Evolutionary conservation across 345 rosid species (phyloP).

Genomic region (Eucalyptus pauciflora): DNA sequence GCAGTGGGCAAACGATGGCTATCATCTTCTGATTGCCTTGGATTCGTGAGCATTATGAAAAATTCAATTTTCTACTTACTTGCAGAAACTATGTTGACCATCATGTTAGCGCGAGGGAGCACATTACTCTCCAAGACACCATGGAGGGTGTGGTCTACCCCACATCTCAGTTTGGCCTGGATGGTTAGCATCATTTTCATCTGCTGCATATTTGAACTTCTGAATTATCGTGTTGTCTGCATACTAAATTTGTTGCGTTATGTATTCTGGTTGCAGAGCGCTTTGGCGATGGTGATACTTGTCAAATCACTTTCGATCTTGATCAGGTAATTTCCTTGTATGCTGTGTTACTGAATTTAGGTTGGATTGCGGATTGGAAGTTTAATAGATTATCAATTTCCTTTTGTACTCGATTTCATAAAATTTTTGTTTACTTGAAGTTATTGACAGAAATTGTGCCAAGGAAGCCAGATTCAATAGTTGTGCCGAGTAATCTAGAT

Average conservation of each 20-base stretch:
- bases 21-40: not conserved
- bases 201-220: not conserved
- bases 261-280: slow-evolving; percentile 48
- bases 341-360: not conserved
- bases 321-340: slow-evolving; percentile 58
- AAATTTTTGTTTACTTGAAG: not conserved
- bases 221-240: not conserved
- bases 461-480: not conserved
- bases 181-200: slow-evolving; percentile 46
- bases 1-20: not conserved
- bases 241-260: not conserved
- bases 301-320: slow-evolving; percentile 85
- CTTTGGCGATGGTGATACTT: slow-evolving; percentile 95
- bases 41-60: not conserved
- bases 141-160: slow-evolving; percentile 94
- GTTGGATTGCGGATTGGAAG: not conserved
- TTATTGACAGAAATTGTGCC: not conserved
- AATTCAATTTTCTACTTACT: not conserved
- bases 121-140: slow-evolving; percentile 95
- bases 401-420: not conserved
- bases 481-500: not conserved
- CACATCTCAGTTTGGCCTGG: slow-evolving; percentile 91
- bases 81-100: slow-evolving; percentile 94
- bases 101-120: slow-evolving; percentile 94
- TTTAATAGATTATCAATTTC: not conserved